phyloP scores from a whole-genome alignment of 2,329 filamentous ascomycete genomes.

The Cercospora zeae-maydis region DNA sequence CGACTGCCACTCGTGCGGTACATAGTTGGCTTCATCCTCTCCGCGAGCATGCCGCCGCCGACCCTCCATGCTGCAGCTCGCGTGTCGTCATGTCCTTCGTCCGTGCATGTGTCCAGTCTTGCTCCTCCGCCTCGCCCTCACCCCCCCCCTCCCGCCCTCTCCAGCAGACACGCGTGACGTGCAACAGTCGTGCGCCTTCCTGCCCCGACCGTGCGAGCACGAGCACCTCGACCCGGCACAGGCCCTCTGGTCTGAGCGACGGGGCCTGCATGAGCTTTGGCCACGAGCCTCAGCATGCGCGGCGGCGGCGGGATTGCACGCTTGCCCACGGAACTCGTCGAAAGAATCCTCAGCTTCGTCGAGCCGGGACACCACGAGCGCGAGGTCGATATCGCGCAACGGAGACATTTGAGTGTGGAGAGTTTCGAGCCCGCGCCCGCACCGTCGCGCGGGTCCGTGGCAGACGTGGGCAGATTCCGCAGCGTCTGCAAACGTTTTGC shows the following conservation, averaged over 20 bases:
- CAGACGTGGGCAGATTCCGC: conserved; percentile 47
- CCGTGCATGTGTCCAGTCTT: no score
- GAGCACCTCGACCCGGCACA: neutral
- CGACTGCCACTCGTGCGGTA: conserved; percentile 11
- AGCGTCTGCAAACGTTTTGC: conserved; percentile 50
- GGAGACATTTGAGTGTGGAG: conserved; percentile 52
- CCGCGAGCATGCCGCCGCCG: conserved; percentile 12
- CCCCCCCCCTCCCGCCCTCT: neutral
- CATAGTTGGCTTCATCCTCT: conserved; percentile 11
- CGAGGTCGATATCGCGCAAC: conserved; percentile 48
- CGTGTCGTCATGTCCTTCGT: conserved; percentile 11
- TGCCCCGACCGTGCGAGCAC: neutral
- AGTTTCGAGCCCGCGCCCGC: conserved; percentile 48
- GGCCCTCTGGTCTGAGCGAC: neutral
- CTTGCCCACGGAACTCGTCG: conserved; percentile 46
- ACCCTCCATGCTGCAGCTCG: conserved; percentile 1
- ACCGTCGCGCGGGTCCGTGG: conserved; percentile 42
- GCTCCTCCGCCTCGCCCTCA: neutral
- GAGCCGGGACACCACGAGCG: conserved; percentile 49
- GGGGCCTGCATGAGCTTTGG: neutral
- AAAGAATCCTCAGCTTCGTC: conserved; percentile 51
- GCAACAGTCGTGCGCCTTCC: neutral
- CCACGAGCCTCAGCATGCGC: neutral
- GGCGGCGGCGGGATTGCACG: conserved; percentile 4
- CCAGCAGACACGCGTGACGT: neutral